Evolutionary conservation across 2,329 filamentous ascomycete species (phyloP).

Genomic region (Aureobasidium sp.): DNA sequence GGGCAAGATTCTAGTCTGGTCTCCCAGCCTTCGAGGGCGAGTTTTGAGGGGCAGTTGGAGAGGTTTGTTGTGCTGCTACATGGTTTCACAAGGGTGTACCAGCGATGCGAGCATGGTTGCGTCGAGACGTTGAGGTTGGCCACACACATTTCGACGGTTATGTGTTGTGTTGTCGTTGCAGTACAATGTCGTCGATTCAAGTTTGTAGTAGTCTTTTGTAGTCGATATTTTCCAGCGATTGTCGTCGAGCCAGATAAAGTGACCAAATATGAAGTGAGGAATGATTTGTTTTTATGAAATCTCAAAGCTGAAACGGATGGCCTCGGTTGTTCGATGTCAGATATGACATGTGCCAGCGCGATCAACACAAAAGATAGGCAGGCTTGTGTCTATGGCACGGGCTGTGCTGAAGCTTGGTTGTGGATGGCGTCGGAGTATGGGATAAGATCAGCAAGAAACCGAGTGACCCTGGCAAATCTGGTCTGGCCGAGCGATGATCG

Average conservation of each 20-base stretch:
- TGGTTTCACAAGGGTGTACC: conserved; percentile 41
- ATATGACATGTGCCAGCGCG: conserved; percentile 10
- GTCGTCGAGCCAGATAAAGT: not conserved
- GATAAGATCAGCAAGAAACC: not conserved
- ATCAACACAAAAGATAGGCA: conserved; percentile 1
- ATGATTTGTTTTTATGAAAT: conserved; percentile 1
- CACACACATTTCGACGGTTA: conserved; percentile 37
- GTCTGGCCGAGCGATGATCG: conserved; percentile 9
- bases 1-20: conserved; percentile 41
- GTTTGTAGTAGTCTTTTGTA: not conserved
- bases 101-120: conserved; percentile 42
- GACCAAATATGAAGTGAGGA: not conserved
- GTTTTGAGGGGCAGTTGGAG: conserved; percentile 39
- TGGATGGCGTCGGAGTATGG: not conserved
- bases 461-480: not conserved
- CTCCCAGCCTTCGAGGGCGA: conserved; percentile 44
- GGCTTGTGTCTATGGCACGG: conserved; percentile 1
- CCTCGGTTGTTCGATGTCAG: conserved; percentile 1
- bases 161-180: not conserved
- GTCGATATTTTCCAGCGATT: not conserved
- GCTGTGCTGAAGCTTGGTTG: conserved; percentile 10
- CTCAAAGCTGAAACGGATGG: conserved; percentile 1
- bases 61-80: conserved; percentile 40
- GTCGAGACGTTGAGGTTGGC: conserved; percentile 44
- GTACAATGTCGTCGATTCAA: not conserved